Conservation (phyloP, 371 early-diverging fungal genomes). For the Mucor piriformis region DNA sequence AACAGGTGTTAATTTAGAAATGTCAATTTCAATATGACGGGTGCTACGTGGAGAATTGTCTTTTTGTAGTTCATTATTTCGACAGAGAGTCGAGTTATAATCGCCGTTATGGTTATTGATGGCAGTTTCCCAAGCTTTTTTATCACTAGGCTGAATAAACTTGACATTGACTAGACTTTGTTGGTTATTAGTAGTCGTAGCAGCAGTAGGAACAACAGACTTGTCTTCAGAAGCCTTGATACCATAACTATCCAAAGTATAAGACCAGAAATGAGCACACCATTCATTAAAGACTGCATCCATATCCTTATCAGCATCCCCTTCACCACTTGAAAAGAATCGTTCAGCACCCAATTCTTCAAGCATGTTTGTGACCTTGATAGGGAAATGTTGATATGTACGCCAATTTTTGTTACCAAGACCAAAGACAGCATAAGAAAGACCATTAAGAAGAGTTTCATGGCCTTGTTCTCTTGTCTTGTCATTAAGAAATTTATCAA, state of each 20-base stretch:
- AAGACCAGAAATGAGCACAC: slow-evolving; percentile 48
- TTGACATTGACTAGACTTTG: slow-evolving; percentile 15
- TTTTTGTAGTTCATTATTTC: slow-evolving; percentile 37
- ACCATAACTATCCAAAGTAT: slow-evolving; percentile 30
- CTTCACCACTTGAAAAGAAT: slow-evolving; percentile 42
- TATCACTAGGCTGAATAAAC: slow-evolving; percentile 28
- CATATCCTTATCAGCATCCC: slow-evolving; percentile 55
- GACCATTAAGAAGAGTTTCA: slow-evolving; percentile 27
- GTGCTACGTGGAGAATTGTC: slow-evolving; percentile 35
- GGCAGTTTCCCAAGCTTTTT: slow-evolving; percentile 24
- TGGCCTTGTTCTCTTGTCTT: slow-evolving; percentile 20
- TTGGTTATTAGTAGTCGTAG: slow-evolving; percentile 42
- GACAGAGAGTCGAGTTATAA: slow-evolving; percentile 20
- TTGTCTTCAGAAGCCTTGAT: slow-evolving; percentile 20
- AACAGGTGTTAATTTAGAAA: slow-evolving; percentile 24
- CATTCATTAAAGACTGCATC: slow-evolving; percentile 49
- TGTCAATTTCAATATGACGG: slow-evolving; percentile 50
- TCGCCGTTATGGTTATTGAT: slow-evolving; percentile 28
- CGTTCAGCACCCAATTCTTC: slow-evolving; percentile 53
- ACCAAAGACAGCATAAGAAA: slow-evolving; percentile 55
- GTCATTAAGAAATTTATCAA: slow-evolving; percentile 44
- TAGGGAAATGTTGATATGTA: slow-evolving; percentile 59
- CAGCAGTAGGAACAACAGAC: slow-evolving; percentile 30
- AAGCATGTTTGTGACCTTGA: slow-evolving; percentile 32
- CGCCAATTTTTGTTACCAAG: slow-evolving; percentile 60